A percentile compares a stretch with the other conserved stretches of the same genome.
These are phyloP conservation scores for Cynara cardunculus DNA, from an alignment of 129 eudicot species.

Conservation along the genomic window DNA sequence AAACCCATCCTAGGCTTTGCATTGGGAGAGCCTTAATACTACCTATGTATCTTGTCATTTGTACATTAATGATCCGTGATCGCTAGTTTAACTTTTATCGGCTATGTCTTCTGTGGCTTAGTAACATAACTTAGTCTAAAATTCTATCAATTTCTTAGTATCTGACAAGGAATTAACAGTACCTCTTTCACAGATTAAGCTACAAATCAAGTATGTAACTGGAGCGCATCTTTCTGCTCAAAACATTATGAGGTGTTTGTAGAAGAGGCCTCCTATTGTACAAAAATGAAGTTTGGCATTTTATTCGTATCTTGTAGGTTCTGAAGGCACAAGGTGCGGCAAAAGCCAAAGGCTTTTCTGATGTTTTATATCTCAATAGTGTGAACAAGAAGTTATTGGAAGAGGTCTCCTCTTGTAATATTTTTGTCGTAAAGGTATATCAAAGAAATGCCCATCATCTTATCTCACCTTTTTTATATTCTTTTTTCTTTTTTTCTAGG, in stretches of 20 bases:
- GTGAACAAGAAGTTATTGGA: slow-evolving; percentile 74
- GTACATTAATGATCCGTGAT: background rate
- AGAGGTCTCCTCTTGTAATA: slow-evolving; percentile 95
- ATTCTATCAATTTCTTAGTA: background rate
- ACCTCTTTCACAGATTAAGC: background rate
- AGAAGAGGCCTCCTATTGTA: background rate
- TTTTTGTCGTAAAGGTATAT: slow-evolving; percentile 85
- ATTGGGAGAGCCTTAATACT: background rate
- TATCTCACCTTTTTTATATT: background rate
- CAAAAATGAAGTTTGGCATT: background rate
- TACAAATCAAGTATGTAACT: background rate
- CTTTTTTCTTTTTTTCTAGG: background rate
- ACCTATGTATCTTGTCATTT: background rate
- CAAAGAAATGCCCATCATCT: slow-evolving; percentile 1
- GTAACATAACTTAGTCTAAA: background rate
- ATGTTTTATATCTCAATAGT: slow-evolving; percentile 85
- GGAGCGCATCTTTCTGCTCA: background rate
- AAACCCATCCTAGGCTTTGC: too few species aligned
- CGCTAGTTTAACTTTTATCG: background rate
- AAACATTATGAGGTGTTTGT: background rate
- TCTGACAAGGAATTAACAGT: background rate
- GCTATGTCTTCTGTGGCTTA: background rate
- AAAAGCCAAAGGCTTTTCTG: slow-evolving; percentile 86
- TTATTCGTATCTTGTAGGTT: slow-evolving; percentile 41
- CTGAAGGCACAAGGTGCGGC: slow-evolving; percentile 85